Conservation (phyloP, 1,284 basidiomycete species). For the Ganoderma leucocontextum region DNA sequence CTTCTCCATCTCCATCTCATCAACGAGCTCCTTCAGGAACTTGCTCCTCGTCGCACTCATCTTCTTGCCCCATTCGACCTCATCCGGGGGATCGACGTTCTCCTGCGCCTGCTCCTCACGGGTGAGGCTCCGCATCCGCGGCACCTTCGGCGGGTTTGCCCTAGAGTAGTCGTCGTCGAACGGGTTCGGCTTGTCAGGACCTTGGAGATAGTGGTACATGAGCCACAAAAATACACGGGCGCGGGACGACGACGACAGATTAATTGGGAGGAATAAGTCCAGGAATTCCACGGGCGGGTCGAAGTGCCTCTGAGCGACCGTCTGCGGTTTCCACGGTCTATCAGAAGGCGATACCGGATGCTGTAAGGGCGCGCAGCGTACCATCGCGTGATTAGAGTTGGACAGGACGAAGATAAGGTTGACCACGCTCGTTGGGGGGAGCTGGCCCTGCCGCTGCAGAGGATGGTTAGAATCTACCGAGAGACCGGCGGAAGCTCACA, state of each 20-base stretch:
- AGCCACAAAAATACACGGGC: constrained; percentile 74
- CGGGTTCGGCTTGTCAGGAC: constrained; percentile 48
- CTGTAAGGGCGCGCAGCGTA: constrained; percentile 23
- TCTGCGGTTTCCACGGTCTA: constrained; percentile 49
- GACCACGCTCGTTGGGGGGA: constrained; percentile 82
- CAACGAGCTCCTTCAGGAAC: constrained; percentile 51
- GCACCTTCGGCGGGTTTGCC: constrained; percentile 48
- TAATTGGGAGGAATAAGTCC: constrained; percentile 82
- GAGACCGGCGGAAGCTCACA: constrained; percentile 23
- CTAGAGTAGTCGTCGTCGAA: constrained; percentile 52
- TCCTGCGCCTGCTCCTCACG: constrained; percentile 47
- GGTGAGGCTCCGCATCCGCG: constrained; percentile 45
- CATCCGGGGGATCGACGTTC: constrained; percentile 52
- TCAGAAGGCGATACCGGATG: constrained; percentile 21
- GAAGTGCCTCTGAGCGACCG: constrained; percentile 76
- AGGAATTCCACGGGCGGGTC: constrained; percentile 79
- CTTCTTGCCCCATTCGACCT: constrained; percentile 50
- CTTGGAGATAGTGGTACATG: constrained; percentile 59
- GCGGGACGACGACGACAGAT: constrained; percentile 73
- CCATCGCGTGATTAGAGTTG: constrained; percentile 43
- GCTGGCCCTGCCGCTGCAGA: constrained; percentile 60
- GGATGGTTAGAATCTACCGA: constrained; percentile 19
- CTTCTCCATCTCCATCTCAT: constrained; percentile 47
- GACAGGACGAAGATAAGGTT: constrained; percentile 83
- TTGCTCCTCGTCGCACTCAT: constrained; percentile 50